These are phyloP conservation scores for Carpinus fangiana DNA, from an alignment of 306 rosid species.

Conservation along the genomic window DNA sequence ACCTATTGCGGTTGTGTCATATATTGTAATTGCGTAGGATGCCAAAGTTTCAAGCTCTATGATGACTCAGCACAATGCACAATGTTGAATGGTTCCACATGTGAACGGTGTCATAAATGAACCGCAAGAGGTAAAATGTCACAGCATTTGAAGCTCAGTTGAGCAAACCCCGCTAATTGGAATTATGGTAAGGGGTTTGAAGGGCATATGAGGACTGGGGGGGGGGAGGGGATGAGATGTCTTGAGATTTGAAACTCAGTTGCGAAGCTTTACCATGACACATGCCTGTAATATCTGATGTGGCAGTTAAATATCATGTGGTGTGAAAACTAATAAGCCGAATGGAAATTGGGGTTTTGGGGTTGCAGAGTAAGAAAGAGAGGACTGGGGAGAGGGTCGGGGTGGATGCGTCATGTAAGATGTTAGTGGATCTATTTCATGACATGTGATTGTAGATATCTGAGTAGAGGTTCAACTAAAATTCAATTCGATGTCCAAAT, in stretches of 20 bases:
- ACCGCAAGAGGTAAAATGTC: not conserved
- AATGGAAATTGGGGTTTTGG: not conserved
- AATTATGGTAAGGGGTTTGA: not conserved
- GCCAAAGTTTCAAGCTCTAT: not conserved
- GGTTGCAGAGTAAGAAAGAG: not conserved
- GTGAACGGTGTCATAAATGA: not conserved
- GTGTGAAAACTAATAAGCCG: no score
- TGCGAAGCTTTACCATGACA: constrained; percentile 5
- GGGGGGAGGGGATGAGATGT: no score
- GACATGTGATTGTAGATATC: not conserved
- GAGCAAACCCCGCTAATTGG: not conserved
- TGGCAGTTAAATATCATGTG: no score
- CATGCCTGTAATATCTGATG: no score
- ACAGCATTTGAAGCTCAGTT: not conserved
- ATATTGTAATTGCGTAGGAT: not conserved
- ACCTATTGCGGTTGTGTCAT: not conserved
- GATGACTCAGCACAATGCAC: not conserved
- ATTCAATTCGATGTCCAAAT: not conserved
- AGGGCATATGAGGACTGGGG: not conserved
- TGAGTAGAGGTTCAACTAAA: not conserved
- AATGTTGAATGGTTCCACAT: not conserved
- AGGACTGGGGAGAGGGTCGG: not conserved
- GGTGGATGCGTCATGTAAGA: not conserved
- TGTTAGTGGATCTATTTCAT: not conserved
- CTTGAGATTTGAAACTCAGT: not conserved